phyloP scores from a whole-genome alignment of 352 stramenopile species.

The Phytopythium mirpurense region DNA sequence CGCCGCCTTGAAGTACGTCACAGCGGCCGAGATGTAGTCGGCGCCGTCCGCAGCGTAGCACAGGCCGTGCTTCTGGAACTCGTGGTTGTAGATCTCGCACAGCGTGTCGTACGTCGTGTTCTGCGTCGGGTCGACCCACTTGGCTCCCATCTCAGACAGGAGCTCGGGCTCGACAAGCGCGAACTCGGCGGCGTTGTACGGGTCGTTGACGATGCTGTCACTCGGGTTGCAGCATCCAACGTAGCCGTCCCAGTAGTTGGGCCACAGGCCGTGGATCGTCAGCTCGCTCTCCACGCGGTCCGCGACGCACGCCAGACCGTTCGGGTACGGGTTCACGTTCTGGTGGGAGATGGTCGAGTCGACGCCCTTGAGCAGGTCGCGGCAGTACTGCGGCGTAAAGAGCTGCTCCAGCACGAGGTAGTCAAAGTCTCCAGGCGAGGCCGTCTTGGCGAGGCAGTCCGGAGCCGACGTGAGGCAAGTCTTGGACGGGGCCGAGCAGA shows the following conservation, averaged over 20 bases:
- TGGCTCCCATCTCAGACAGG: conserved; percentile 44
- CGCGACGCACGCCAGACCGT: conserved; percentile 38
- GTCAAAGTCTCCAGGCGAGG: conserved; percentile 64
- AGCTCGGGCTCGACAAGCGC: conserved; percentile 33
- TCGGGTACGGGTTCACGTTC: conserved; percentile 61
- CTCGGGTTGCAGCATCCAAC: conserved; percentile 65
- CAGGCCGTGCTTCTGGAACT: conserved; percentile 81
- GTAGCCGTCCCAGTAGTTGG: conserved; percentile 74
- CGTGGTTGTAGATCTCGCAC: conserved; percentile 81
- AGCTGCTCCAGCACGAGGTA: conserved; percentile 76
- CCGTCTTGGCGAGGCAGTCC: conserved; percentile 51
- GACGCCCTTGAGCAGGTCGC: conserved; percentile 61
- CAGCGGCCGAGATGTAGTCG: conserved; percentile 43
- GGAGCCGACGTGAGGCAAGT: conserved; percentile 49
- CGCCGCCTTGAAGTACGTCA: conserved; percentile 60
- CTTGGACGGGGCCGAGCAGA: conserved; percentile 56
- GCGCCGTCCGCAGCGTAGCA: conserved; percentile 57
- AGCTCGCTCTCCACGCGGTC: conserved; percentile 42
- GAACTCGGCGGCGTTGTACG: conserved; percentile 46
- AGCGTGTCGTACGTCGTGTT: conserved; percentile 46
- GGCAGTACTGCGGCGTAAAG: conserved; percentile 77
- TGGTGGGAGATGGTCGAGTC: conserved; percentile 78
- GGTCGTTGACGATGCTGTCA: conserved; percentile 46
- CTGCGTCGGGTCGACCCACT: conserved; percentile 67
- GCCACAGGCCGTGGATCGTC: conserved; percentile 75